Conservation (phyloP, 306 rosid genomes). For the Glycyrrhiza uralensis region DNA sequence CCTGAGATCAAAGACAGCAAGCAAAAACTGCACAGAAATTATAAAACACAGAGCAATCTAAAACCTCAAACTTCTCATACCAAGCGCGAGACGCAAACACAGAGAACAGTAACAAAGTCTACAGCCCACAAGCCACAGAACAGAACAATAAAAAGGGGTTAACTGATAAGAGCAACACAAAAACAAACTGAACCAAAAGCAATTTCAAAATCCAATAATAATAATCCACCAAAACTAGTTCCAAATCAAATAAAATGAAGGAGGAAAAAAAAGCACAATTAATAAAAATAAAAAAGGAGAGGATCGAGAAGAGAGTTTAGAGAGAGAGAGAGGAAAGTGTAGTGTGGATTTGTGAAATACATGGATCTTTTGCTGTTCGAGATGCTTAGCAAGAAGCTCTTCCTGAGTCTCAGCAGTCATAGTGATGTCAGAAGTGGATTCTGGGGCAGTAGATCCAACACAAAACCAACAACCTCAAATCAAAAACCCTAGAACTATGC, state of each 20-base stretch:
- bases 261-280: neutral
- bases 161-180: neutral
- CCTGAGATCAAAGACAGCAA: neutral
- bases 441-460: neutral
- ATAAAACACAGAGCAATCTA: neutral
- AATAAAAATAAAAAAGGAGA: neutral
- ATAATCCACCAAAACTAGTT: neutral
- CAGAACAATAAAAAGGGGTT: neutral
- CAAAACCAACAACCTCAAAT: neutral
- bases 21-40: neutral
- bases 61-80: slow-evolving; percentile 1
- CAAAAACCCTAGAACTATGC: slow-evolving; percentile 40
- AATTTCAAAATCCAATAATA: neutral
- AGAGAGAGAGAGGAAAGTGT: too few species aligned
- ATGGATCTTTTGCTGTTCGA: slow-evolving; percentile 46
- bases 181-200: neutral
- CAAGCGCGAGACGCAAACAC: neutral
- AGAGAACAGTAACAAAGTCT: neutral
- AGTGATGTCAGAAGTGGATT: neutral
- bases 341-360: slow-evolving; percentile 7
- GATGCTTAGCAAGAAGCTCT: slow-evolving; percentile 43
- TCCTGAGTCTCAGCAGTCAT: slow-evolving; percentile 47
- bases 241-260: neutral
- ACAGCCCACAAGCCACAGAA: neutral
- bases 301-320: neutral